phyloP scores from a whole-genome alignment of 2,329 filamentous ascomycete genomes.

The Phialemonium atrogriseum region DNA sequence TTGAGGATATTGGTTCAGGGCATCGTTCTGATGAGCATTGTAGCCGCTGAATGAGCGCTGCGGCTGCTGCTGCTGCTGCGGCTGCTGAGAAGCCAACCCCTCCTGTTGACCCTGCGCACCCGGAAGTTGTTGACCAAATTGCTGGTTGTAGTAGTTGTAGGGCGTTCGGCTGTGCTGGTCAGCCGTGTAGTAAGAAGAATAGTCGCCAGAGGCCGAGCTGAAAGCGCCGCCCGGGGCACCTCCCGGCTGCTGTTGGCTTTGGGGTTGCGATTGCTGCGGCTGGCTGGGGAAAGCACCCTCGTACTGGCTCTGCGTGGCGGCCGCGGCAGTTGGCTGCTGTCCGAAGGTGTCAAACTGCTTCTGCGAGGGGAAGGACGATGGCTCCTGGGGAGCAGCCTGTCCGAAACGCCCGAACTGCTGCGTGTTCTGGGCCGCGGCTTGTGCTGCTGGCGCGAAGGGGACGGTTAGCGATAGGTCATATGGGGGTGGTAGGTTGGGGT shows the following conservation, averaged over 20 bases:
- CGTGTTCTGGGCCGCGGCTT: conserved; percentile 47
- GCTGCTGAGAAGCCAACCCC: conserved; percentile 37
- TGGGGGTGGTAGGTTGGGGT: conserved; percentile 14
- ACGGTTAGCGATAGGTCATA: conserved; percentile 20
- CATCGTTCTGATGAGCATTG: conserved; percentile 54
- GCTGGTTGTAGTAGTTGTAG: conserved; percentile 69
- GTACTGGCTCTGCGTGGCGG: conserved; percentile 44
- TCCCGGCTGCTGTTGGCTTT: conserved; percentile 51
- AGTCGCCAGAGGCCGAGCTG: conserved; percentile 70
- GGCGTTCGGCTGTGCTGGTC: conserved; percentile 64
- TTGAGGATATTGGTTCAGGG: conserved; percentile 63
- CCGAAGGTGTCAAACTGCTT: conserved; percentile 85
- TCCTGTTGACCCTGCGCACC: conserved; percentile 64
- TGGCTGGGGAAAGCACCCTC: conserved; percentile 49
- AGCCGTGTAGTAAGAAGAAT: conserved; percentile 76
- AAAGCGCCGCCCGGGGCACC: conserved; percentile 59
- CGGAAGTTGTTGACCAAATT: conserved; percentile 49
- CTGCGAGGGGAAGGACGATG: conserved; percentile 48
- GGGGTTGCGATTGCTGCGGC: conserved; percentile 49
- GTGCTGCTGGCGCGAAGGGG: conserved; percentile 38
- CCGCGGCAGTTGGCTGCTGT: conserved; percentile 55
- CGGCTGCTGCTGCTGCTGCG: conserved; percentile 49
- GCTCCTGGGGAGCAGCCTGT: conserved; percentile 53
- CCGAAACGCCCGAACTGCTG: conserved; percentile 65
- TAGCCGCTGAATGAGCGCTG: conserved; percentile 76